Conservation (phyloP, 2,329 filamentous ascomycete genomes). For the Monascus ruber region DNA sequence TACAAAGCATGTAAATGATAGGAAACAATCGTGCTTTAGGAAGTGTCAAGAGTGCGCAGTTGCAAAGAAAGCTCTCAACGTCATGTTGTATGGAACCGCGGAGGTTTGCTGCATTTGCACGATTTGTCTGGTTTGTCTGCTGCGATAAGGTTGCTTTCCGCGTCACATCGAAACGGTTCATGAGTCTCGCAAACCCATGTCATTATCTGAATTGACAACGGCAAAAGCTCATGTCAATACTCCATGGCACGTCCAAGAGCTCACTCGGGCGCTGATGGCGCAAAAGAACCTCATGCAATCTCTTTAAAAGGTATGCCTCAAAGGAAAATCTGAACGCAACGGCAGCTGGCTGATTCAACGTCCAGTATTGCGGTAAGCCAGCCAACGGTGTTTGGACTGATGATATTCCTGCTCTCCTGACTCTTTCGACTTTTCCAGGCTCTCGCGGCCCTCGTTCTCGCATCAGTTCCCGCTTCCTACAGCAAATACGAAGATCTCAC, state of each 20-base stretch:
- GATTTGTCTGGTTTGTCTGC: slow-evolving; percentile 8
- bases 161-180: no score
- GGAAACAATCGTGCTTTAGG: no score
- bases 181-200: background rate
- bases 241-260: slow-evolving; percentile 34
- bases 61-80: no score
- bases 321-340: slow-evolving; percentile 1
- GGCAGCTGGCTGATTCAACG: slow-evolving; percentile 10
- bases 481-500: slow-evolving; percentile 40
- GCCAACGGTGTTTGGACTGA: slow-evolving; percentile 1
- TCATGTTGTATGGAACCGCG: slow-evolving; percentile 1
- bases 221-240: background rate
- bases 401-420: background rate
- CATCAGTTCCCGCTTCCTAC: slow-evolving; percentile 34
- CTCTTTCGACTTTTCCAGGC: slow-evolving; percentile 37
- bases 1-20: no score
- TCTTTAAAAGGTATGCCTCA: slow-evolving; percentile 54
- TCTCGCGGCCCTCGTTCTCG: slow-evolving; percentile 56
- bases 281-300: slow-evolving; percentile 66
- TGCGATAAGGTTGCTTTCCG: background rate
- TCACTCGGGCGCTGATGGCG: slow-evolving; percentile 30
- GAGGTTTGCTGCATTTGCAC: slow-evolving; percentile 17
- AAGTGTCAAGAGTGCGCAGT: no score
- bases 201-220: background rate
- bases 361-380: slow-evolving; percentile 28